Evolutionary conservation across 768 basidiomycete species (phyloP).

Genomic region (Lentinula sp.): DNA sequence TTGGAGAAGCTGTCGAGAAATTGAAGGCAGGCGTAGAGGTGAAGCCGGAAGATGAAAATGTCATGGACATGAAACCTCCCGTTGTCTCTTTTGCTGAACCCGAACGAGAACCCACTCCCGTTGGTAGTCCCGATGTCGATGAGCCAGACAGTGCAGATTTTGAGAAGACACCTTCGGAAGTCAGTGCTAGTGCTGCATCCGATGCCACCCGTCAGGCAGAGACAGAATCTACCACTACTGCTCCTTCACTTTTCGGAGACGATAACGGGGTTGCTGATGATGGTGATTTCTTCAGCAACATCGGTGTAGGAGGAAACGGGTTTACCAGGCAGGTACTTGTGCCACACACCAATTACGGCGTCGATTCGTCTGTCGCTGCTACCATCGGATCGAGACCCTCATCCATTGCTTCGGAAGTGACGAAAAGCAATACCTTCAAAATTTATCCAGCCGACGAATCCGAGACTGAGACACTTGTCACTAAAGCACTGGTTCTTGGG

Average conservation of each 20-base stretch:
- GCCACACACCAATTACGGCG: constrained; percentile 73
- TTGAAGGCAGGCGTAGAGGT: constrained; percentile 42
- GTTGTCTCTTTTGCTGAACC: constrained; percentile 85
- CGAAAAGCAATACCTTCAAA: constrained; percentile 80
- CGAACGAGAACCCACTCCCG: constrained; percentile 41
- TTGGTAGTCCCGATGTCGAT: constrained; percentile 13
- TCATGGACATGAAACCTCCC: constrained; percentile 41
- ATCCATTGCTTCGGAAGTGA: constrained; percentile 65
- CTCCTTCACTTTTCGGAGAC: constrained; percentile 84
- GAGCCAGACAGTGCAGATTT: constrained; percentile 18
- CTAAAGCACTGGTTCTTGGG: constrained; percentile 91
- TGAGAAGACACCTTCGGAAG: constrained; percentile 71
- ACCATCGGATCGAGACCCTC: constrained; percentile 91
- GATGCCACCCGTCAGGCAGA: constrained; percentile 53
- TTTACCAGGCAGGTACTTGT: constrained; percentile 44
- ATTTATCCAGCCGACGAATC: constrained; percentile 87
- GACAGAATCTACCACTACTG: constrained; percentile 78
- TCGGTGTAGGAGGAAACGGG: constrained; percentile 23
- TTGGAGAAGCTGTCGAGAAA: constrained; percentile 76
- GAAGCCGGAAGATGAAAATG: constrained; percentile 30
- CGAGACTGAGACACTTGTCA: constrained; percentile 82
- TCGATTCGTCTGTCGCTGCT: constrained; percentile 91
- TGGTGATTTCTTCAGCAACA: constrained; percentile 86
- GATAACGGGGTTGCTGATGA: constrained; percentile 61
- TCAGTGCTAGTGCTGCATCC: constrained; percentile 59